Evolutionary conservation across 1,284 basidiomycete species (phyloP), one percentile per base, ranked within the genome.

Genomic region (Cronartium ribicola): DNA sequence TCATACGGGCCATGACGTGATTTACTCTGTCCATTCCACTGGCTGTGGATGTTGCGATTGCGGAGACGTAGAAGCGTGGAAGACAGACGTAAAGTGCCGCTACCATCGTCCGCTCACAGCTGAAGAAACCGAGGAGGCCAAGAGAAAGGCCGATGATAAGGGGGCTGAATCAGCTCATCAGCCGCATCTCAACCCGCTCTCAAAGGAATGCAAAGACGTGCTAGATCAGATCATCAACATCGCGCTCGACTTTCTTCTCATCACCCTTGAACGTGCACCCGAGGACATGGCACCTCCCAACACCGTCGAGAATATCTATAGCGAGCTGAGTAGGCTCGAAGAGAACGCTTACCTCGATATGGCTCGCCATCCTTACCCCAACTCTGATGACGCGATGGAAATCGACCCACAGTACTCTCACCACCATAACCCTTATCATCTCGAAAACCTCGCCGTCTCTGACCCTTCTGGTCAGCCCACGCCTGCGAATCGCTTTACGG

Each of bases 21-120:
- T 89, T 76, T 94, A 94, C 83, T 92, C 91, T 81, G 91, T 92
- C 76, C 90, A 94, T 79, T 90, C 91, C 0, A 91, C 91, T 8
- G 90, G 92, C 3, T 76, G 78, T 37, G 78, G 79, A 11, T 93
- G 90, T 77, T 96, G 94, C 80, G 93, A 95, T 82, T 96, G 94
- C 79, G 92, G 92, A 22, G 93, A 95, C 79, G 84, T 86, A 37
- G 90, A 94, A 79, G 91, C 91, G 1, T 96, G 92, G 92, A 85
- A 87, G 40, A 78, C 79, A 5, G 83, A 85, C 40, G 85, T 90
- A 22, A 82, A 84, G 5, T 95, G 92, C 80, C 86, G 88, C 0
- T 86, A 86, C 79, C 92, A 94, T 79, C 85, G 85, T 6, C 82
- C 82, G 20, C 75, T 79, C 2, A 70, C 46, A 22, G 5, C 60